Percentiles rank a stretch among this genome's conserved stretches.
These are phyloP conservation scores for Paxillus ammoniavirescens DNA, from an alignment of 768 basidiomycete species.

Conservation along the genomic window DNA sequence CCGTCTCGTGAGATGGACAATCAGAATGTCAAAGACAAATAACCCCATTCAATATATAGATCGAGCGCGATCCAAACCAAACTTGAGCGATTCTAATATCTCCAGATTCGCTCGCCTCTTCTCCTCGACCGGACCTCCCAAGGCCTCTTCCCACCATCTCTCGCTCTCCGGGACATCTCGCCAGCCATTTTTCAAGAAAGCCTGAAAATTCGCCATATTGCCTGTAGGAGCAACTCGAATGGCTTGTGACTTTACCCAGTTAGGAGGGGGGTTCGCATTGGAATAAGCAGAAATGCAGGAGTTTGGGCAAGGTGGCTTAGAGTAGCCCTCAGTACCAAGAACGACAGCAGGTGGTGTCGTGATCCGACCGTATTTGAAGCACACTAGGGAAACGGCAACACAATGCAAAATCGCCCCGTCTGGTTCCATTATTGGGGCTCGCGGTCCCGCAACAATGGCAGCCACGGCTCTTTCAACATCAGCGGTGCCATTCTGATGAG, in stretches of 20 bases:
- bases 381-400: constrained; percentile 58
- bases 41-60: constrained; percentile 5
- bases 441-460: constrained; percentile 5
- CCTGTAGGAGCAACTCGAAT: constrained; percentile 24
- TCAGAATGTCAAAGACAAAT: not conserved
- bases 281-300: constrained; percentile 31
- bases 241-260: constrained; percentile 24
- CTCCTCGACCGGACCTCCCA: constrained; percentile 48
- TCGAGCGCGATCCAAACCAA: constrained; percentile 20
- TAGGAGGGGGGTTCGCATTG: constrained; percentile 23
- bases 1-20: too few species aligned
- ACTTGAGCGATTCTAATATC: constrained; percentile 19
- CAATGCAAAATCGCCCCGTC: constrained; percentile 65
- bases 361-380: constrained; percentile 70
- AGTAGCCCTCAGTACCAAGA: constrained; percentile 59
- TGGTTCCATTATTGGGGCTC: constrained; percentile 18
- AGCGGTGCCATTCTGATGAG: constrained; percentile 5
- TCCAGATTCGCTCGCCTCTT: constrained; percentile 26
- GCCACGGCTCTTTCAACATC: constrained; percentile 14
- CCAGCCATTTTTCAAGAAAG: constrained; percentile 61
- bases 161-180: constrained; percentile 52
- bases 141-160: constrained; percentile 69
- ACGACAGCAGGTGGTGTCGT: constrained; percentile 69
- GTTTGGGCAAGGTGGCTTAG: constrained; percentile 18
- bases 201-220: constrained; percentile 22